A percentile compares a stretch with the other conserved stretches of the same genome.
phyloP scores from a whole-genome alignment of 2,329 filamentous ascomycete species.

The Penicillium italicum region DNA sequence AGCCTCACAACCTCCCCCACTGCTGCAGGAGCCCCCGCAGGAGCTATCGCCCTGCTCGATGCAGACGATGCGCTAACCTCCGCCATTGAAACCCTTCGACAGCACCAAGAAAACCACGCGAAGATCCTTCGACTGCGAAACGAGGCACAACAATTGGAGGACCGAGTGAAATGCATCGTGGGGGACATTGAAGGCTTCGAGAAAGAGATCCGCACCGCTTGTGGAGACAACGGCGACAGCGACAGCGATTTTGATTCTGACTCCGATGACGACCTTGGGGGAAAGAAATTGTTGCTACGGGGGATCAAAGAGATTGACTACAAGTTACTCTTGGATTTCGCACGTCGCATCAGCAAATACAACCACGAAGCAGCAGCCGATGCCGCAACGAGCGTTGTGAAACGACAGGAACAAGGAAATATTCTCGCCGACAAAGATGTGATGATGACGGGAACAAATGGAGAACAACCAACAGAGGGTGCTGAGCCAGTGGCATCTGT shows the following conservation, averaged over 20 bases:
- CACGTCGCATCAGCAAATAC: conserved; percentile 47
- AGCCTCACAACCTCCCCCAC: conserved; percentile 45
- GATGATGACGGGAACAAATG: conserved; percentile 35
- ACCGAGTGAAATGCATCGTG: conserved; percentile 42
- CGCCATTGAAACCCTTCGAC: conserved; percentile 42
- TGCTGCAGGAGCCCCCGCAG: conserved; percentile 42
- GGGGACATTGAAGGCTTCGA: conserved; percentile 39
- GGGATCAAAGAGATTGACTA: conserved; percentile 43
- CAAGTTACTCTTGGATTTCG: conserved; percentile 43
- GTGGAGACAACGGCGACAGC: conserved; percentile 32
- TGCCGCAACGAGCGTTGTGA: conserved; percentile 32
- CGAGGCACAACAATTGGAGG: conserved; percentile 41
- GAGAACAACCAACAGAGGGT: conserved; percentile 17
- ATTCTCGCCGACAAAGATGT: conserved; percentile 28
- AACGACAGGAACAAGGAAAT: conserved; percentile 14
- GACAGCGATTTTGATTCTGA: conserved; percentile 30
- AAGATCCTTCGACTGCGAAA: conserved; percentile 40
- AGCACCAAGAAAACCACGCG: conserved; percentile 45
- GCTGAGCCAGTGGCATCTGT: conserved; percentile 36
- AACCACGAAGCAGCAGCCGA: conserved; percentile 45
- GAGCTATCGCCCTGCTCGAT: conserved; percentile 39
- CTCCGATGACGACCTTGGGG: conserved; percentile 16
- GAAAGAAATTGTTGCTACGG: conserved; percentile 8
- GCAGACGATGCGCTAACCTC: conserved; percentile 43
- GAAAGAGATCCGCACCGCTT: conserved; percentile 38